Percentiles rank a stretch among this genome's conserved stretches.
Evolutionary conservation across 2,329 filamentous ascomycete genomes (phyloP).

Genomic region (Trichothecium roseum): DNA sequence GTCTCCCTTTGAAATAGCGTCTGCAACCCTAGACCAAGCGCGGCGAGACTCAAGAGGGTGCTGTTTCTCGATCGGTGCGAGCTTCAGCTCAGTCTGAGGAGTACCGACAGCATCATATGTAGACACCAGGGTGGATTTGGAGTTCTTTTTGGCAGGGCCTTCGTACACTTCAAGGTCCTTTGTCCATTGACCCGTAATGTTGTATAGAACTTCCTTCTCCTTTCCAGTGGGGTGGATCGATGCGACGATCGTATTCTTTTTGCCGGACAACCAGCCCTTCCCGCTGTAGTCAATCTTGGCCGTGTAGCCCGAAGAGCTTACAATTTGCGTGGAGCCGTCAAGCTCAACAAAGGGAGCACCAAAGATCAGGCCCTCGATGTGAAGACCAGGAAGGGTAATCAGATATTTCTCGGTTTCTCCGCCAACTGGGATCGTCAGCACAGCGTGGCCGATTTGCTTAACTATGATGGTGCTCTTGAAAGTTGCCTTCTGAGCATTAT

Average conservation of each 20-base stretch:
- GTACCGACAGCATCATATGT: constrained; percentile 48
- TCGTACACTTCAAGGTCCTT: constrained; percentile 71
- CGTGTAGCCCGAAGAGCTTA: constrained; percentile 76
- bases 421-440: constrained; percentile 57
- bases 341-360: constrained; percentile 85
- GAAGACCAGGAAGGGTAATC: constrained; percentile 81
- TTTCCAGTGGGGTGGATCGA: constrained; percentile 58
- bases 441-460: constrained; percentile 85
- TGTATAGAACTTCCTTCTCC: constrained; percentile 69
- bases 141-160: constrained; percentile 42
- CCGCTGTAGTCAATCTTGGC: constrained; percentile 88
- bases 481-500: constrained; percentile 93
- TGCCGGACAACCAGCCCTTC: constrained; percentile 88
- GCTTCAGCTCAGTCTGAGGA: constrained; percentile 54
- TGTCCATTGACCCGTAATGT: constrained; percentile 84
- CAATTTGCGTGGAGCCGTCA: constrained; percentile 75
- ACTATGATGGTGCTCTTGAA: constrained; percentile 91
- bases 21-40: constrained; percentile 80
- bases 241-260: constrained; percentile 85
- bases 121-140: constrained; percentile 39
- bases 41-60: constrained; percentile 79
- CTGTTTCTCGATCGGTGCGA: constrained; percentile 68
- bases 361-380: constrained; percentile 87
- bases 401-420: constrained; percentile 59
- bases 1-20: constrained; percentile 69